These are phyloP conservation scores for Raffaelea arxii DNA, from an alignment of 2,329 filamentous ascomycete species.

Conservation along the genomic window DNA sequence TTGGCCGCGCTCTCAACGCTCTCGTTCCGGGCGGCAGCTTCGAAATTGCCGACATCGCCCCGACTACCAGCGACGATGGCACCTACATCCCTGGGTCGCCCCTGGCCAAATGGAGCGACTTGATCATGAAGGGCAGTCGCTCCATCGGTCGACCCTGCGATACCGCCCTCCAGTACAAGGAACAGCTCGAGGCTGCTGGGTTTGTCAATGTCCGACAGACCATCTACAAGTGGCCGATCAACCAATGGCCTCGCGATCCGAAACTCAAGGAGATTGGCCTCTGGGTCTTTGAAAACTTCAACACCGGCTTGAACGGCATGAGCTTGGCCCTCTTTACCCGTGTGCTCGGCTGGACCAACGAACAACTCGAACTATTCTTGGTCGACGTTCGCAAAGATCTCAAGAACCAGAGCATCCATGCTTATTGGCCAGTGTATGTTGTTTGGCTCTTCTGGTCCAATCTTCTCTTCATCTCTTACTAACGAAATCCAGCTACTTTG, in stretches of 20 bases:
- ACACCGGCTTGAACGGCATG: conserved; percentile 22
- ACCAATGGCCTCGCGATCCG: conserved; percentile 24
- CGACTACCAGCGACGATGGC: neutral
- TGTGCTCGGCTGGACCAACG: conserved; percentile 19
- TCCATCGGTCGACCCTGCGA: neutral
- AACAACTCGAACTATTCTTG: conserved; percentile 22
- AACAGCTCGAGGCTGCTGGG: conserved; percentile 20
- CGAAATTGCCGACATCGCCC: neutral
- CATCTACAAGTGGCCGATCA: conserved; percentile 22
- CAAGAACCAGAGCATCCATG: conserved; percentile 20
- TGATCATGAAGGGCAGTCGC: neutral
- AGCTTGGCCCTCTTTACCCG: conserved; percentile 22
- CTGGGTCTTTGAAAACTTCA: conserved; percentile 24
- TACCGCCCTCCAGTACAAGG: neutral
- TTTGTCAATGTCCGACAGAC: conserved; percentile 22
- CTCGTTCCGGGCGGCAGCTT: neutral
- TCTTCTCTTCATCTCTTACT: neutral
- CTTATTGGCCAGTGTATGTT: conserved; percentile 14
- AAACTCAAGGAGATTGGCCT: conserved; percentile 26
- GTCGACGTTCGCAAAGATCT: conserved; percentile 21
- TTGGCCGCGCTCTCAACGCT: neutral
- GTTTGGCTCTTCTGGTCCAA: neutral
- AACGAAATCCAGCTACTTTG: too few relatives aligned
- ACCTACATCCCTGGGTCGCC: neutral
- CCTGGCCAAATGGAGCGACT: neutral